These are phyloP conservation scores for Hanseniaspora guilliermondii DNA, from an alignment of 805 yeast species.

Conservation along the genomic window DNA sequence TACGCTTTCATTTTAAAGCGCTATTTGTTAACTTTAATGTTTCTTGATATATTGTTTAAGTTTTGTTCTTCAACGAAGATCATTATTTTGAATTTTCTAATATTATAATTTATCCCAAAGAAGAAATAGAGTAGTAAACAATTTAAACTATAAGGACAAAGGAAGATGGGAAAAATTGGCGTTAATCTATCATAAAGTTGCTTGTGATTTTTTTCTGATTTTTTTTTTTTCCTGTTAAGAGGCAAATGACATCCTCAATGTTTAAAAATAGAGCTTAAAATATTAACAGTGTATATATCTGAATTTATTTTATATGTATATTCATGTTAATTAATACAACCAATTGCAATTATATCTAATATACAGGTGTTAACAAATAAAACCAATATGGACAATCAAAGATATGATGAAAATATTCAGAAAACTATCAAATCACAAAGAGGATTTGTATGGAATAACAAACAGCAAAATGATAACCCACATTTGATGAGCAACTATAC, in stretches of 20 bases:
- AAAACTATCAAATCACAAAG: slow-evolving; percentile 37
- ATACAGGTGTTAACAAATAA: too few relatives aligned
- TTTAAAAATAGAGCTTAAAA: not conserved
- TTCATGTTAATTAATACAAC: too few relatives aligned
- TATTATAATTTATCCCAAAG: not conserved
- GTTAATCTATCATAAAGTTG: not conserved
- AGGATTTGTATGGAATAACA: slow-evolving; percentile 33
- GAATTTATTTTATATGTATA: not conserved
- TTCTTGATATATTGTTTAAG: too few relatives aligned
- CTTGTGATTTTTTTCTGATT: not conserved
- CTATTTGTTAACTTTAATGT: too few relatives aligned
- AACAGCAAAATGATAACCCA: slow-evolving; percentile 10
- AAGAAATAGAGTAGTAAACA: not conserved
- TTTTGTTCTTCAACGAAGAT: too few relatives aligned
- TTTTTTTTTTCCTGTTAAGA: not conserved
- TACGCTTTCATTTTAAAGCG: too few relatives aligned
- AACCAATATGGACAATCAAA: not conserved
- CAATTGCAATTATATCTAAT: too few relatives aligned
- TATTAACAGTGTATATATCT: too few relatives aligned
- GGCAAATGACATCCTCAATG: not conserved
- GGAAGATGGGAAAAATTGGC: too few relatives aligned
- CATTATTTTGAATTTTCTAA: not conserved
- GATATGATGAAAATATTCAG: slow-evolving; percentile 2
- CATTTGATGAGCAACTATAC: not conserved
- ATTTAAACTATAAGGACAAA: too few relatives aligned